Conservation (phyloP, 2,329 filamentous ascomycete species). For the Colletotrichum scovillei region DNA sequence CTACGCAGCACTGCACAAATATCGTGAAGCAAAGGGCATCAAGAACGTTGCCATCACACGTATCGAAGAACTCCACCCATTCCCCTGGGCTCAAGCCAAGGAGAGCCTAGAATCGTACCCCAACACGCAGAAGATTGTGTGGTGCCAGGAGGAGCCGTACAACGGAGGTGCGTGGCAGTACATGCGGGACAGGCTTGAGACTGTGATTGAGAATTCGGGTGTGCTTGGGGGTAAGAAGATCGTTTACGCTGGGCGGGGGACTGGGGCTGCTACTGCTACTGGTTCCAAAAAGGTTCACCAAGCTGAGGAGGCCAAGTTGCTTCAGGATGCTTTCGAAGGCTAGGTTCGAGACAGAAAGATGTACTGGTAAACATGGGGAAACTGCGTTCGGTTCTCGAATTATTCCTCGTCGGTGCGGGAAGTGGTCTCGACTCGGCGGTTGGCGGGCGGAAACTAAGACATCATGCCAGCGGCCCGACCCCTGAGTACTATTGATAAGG, state of each 20-base stretch:
- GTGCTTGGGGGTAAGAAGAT: background rate
- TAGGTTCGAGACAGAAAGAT: no score
- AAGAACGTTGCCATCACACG: slow-evolving; percentile 37
- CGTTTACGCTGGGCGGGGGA: background rate
- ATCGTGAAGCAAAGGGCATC: slow-evolving; percentile 32
- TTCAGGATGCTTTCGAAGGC: background rate
- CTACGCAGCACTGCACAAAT: slow-evolving; percentile 83
- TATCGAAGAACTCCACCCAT: slow-evolving; percentile 41
- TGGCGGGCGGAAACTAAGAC: background rate
- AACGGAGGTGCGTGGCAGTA: slow-evolving; percentile 42
- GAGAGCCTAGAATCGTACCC: slow-evolving; percentile 39
- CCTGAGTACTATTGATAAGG: background rate
- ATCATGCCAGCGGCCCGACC: background rate
- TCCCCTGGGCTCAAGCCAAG: slow-evolving; percentile 39
- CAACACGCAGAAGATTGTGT: slow-evolving; percentile 38
- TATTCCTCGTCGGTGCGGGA: no score
- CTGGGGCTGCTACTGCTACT: slow-evolving; percentile 13
- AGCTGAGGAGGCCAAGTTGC: background rate
- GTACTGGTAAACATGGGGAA: no score
- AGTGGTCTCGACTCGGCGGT: background rate
- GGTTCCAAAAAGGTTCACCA: slow-evolving; percentile 15
- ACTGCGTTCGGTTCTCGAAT: no score
- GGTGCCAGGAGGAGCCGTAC: slow-evolving; percentile 42
- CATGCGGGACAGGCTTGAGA: slow-evolving; percentile 38
- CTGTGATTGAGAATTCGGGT: slow-evolving; percentile 3